Evolutionary conservation across 1,284 basidiomycete genomes (phyloP), one percentile per base, ranked within the genome.

Genomic region (Limonomyces culmigenus): DNA sequence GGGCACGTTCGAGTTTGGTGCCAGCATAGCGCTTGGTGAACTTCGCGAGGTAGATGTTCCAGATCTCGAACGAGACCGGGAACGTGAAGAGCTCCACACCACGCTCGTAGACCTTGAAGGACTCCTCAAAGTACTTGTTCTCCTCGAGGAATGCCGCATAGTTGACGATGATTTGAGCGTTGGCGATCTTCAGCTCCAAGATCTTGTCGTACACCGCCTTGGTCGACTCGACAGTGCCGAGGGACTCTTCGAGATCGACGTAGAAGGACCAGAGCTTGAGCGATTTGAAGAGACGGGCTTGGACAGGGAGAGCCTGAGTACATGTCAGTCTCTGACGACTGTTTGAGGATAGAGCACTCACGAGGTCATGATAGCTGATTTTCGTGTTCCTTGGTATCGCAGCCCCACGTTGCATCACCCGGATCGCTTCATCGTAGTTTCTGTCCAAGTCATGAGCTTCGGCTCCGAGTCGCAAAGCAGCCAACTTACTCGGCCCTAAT

Each of bases 221-320:
- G 1, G 93, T 70, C 1, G 83, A 80, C 43, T 96, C 91, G 18
- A 96, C 81, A 0, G 86, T 78, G 3, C 93, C 93, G 45, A 97
- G 83, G 1, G 89, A 91, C 53, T 99, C 95, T 54, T 97, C 91
- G 19, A 98, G 65, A 50, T 98, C 95, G 41, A 95, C 84, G 52
- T 95, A 96, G 63, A 96, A 98, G 1, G 89, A 93, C 95, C 95
- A 98, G 1, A 99, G 69, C 55, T 98, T 98, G 42, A 98, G 65
- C 1, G 91, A 95, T 53, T 98, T 98, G 73, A 98, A 98, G 30
- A 99, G 59, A 12, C 95, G 75, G 3, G 71, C 64, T 63, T 98
- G 95, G 0, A 83, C 83, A 5, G 91, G 65, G 17, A 98, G 64
- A 8, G 75, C 65, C 76, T 89, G 45, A 38, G 23, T n/a, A 34